phyloP scores from a whole-genome alignment of 345 rosid species.

The Alliaria petiolata region DNA sequence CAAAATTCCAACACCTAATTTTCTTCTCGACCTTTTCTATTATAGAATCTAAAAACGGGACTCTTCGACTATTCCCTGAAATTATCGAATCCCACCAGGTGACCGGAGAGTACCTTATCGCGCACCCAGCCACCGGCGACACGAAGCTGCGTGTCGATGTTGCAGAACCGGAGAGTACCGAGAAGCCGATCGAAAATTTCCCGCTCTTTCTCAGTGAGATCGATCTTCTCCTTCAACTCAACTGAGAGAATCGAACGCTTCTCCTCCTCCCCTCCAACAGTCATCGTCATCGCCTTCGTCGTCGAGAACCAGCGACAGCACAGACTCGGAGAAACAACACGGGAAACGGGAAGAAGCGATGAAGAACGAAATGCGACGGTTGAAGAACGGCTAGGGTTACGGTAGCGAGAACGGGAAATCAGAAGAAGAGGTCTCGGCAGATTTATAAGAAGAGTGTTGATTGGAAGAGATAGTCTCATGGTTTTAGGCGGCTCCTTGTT shows the following conservation, averaged over 20 bases:
- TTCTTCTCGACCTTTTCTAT: neutral
- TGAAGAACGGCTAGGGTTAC: neutral
- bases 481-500: neutral
- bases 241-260: constrained; percentile 20
- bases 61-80: neutral
- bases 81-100: neutral
- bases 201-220: constrained; percentile 56
- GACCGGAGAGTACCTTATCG: constrained; percentile 60
- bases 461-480: constrained; percentile 38
- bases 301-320: constrained; percentile 34
- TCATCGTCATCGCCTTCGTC: too few relatives aligned
- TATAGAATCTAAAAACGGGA: neutral
- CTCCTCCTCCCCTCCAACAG: constrained; percentile 9
- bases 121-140: constrained; percentile 99
- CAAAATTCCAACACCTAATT: too few relatives aligned
- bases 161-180: constrained; percentile 55
- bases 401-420: constrained; percentile 15
- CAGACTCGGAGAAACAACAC: neutral
- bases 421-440: constrained; percentile 34
- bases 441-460: constrained; percentile 33
- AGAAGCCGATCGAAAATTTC: constrained; percentile 70
- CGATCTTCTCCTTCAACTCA: constrained; percentile 55
- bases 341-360: constrained; percentile 4
- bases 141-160: constrained; percentile 72
- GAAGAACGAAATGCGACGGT: constrained; percentile 19